Evolutionary conservation across 805 yeast genomes (phyloP).

Genomic region (Metschnikowia cerradonensis): DNA sequence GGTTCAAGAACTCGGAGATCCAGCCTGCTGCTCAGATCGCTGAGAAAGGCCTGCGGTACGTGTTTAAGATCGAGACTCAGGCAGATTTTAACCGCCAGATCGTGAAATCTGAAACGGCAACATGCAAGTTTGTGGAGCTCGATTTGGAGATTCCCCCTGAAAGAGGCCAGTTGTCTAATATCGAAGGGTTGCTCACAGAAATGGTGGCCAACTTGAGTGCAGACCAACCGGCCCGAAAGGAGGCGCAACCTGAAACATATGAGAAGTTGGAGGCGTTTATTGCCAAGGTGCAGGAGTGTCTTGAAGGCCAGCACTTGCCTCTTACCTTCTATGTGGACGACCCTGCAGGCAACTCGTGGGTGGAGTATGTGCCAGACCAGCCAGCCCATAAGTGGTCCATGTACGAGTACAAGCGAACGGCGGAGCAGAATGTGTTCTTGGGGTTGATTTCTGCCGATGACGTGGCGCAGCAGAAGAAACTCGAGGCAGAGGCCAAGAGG

Average conservation of each 20-base stretch:
- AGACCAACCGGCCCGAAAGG: conserved; percentile 79
- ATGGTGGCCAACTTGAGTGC: conserved; percentile 75
- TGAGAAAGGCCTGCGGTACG: conserved; percentile 77
- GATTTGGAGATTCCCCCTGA: conserved; percentile 95
- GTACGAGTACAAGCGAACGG: conserved; percentile 75
- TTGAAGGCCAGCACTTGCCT: conserved; percentile 73
- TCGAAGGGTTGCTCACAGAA: conserved; percentile 83
- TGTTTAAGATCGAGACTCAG: conserved; percentile 59
- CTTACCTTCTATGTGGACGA: conserved; percentile 79
- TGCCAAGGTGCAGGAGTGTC: conserved; percentile 50
- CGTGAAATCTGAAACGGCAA: conserved; percentile 83
- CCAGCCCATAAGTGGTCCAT: conserved; percentile 87
- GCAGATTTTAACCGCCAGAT: conserved; percentile 86
- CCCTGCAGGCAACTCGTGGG: conserved; percentile 97
- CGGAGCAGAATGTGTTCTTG: conserved; percentile 79
- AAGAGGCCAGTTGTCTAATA: conserved; percentile 87
- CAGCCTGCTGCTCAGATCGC: conserved; percentile 95
- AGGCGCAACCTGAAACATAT: conserved; percentile 67
- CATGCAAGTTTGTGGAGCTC: conserved; percentile 73
- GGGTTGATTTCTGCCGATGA: conserved; percentile 75
- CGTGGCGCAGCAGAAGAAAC: conserved; percentile 44
- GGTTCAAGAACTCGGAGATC: conserved; percentile 82
- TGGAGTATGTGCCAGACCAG: conserved; percentile 83
- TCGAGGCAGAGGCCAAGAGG: conserved; percentile 47
- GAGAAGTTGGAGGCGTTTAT: conserved; percentile 73